phyloP scores from a whole-genome alignment of 225 moss, liverwort and hornwort genomes.

The Antitrichia curtipendula region DNA sequence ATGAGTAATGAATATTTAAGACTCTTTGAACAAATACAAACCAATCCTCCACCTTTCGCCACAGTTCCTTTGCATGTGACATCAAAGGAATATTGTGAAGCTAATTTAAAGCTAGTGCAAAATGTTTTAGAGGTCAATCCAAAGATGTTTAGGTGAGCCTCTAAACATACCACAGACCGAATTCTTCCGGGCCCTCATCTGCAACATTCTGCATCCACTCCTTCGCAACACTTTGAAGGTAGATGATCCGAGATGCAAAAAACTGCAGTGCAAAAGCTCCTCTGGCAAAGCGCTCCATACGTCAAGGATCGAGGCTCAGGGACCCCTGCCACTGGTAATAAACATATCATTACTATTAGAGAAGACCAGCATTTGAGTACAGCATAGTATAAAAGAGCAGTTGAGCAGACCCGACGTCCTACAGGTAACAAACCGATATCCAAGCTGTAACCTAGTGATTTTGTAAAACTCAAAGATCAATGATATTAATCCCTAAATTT shows the following conservation, averaged over 20 bases:
- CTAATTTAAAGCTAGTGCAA: not conserved
- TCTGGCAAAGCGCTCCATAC: not conserved
- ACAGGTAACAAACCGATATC: not conserved
- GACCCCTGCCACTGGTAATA: not conserved
- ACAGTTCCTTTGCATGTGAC: not conserved
- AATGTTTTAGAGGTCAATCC: not conserved
- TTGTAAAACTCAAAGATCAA: not conserved
- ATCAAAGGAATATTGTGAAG: not conserved
- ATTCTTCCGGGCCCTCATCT: not conserved
- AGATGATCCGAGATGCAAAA: not conserved
- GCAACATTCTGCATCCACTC: not conserved
- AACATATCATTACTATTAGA: not conserved
- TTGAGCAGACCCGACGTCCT: not conserved
- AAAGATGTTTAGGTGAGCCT: not conserved
- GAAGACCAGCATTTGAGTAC: not conserved
- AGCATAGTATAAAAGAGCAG: not conserved
- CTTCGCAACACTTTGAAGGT: not conserved
- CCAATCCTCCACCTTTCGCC: not conserved
- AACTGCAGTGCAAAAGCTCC: not conserved
- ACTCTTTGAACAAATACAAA: not conserved
- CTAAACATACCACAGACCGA: not conserved
- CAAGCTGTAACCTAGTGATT: not conserved
- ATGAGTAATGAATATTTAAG: not conserved
- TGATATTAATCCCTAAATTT: not conserved
- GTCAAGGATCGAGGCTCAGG: not conserved